These are phyloP conservation scores for Miscanthus sacchariflorus DNA, from an alignment of 202 grass and related monocot species.

Conservation along the genomic window DNA sequence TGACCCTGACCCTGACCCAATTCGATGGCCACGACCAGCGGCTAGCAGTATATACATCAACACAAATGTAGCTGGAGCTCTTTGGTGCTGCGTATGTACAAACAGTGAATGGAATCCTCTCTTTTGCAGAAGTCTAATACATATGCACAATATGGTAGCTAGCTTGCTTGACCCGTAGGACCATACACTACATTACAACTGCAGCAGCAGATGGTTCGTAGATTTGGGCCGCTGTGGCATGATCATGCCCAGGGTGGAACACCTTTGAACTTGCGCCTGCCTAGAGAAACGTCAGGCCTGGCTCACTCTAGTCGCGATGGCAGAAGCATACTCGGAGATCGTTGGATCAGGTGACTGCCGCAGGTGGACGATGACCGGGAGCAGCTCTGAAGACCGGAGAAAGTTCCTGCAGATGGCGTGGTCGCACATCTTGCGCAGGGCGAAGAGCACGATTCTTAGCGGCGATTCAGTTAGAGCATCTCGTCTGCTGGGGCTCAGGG, in stretches of 20 bases:
- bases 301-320: constrained; percentile 58
- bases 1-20: background rate
- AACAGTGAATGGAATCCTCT: background rate
- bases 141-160: background rate
- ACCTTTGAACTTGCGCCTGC: background rate
- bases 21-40: background rate
- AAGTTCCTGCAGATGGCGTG: constrained; percentile 72
- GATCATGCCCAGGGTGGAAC: constrained; percentile 4
- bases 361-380: constrained; percentile 71
- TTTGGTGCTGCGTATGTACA: constrained; percentile 1
- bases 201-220: background rate
- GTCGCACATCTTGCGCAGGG: constrained; percentile 93
- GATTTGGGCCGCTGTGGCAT: constrained; percentile 1
- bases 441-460: constrained; percentile 83
- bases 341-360: constrained; percentile 71
- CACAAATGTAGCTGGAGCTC: background rate
- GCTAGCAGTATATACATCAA: background rate
- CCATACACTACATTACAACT: constrained; percentile 20
- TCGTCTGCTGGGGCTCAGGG: constrained; percentile 78
- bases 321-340: constrained; percentile 71
- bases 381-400: constrained; percentile 76
- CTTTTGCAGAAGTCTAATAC: background rate
- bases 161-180: background rate
- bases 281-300: constrained; percentile 47
- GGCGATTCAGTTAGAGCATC: constrained; percentile 80